phyloP scores from a whole-genome alignment of 345 rosid genomes.

The Rhizophora mangle region DNA sequence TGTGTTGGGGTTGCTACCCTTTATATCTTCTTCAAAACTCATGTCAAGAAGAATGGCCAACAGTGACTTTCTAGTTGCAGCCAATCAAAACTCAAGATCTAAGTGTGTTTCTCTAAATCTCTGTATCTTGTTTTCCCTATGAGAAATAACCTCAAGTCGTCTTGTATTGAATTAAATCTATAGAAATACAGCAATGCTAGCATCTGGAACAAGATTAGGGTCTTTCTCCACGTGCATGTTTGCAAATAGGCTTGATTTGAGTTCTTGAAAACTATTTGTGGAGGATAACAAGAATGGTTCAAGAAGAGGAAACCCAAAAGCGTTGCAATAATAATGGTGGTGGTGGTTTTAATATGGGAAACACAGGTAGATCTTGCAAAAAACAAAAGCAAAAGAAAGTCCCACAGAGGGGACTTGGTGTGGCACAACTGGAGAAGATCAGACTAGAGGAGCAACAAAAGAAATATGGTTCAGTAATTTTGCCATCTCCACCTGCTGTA shows the following conservation, averaged over 20 bases:
- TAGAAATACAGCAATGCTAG: background rate
- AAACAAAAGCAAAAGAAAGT: constrained; percentile 46
- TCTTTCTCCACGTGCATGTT: constrained; percentile 5
- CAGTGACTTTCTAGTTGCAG: background rate
- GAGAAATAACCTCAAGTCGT: background rate
- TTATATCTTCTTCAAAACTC: background rate
- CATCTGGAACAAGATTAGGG: constrained; percentile 9
- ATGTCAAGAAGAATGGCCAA: background rate
- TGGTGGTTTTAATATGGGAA: constrained; percentile 16
- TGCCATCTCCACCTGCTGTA: constrained; percentile 17
- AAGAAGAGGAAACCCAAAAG: constrained; percentile 41
- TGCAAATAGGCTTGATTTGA: background rate
- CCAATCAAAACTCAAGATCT: background rate
- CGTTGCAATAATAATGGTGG: constrained; percentile 27
- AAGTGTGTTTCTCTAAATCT: background rate
- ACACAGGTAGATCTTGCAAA: constrained; percentile 32
- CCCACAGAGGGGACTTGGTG: constrained; percentile 73
- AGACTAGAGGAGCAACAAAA: constrained; percentile 51
- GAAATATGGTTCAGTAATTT: constrained; percentile 29
- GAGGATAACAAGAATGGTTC: constrained; percentile 34
- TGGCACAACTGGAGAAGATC: constrained; percentile 63
- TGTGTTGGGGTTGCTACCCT: background rate
- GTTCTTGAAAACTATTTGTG: constrained; percentile 12
- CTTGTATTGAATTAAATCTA: background rate
- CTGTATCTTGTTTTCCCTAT: background rate